Base-by-base conservation (phyloP, 176 grass and related monocot species). In the Musa troglodytarum region DNA sequence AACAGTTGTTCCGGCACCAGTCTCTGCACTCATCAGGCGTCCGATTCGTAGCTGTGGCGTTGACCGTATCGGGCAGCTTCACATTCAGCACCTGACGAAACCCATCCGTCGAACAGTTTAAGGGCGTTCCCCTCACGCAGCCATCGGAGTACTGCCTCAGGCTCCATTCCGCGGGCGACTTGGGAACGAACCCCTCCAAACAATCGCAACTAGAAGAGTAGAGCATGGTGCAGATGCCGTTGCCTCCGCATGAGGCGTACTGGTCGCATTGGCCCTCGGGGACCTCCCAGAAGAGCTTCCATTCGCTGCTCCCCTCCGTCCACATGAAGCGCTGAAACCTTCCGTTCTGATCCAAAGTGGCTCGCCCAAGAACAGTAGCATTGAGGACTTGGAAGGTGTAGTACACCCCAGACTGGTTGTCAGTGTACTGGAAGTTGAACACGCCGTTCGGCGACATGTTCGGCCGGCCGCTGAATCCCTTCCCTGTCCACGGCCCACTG, bases 401-500 rank as follows among this genome's bases (percentile, higher is more conserved):
- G 73, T 76, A 87, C 13, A 76, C 59, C 82, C 77, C 82, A 19
- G 70, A 73, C 66, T 68, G 10, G 68, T 6, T 57, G 14, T 11
- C 29, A 7, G 69, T 74, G 10, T 87, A 74, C 0, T 0, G 23
- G 71, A 90, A 87, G 49, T 11, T 11, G 79, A 90, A 90, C 29
- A 76, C 1, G 34, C 76, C 50, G 22, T 20, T 19, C 0, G 54
- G 73, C 54, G 2, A 54, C 82, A 87, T 82, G 61, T 29, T 34
- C 0, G 85, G 88, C 16, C 81, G 79, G 73, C 85, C 88, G 0
- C 54, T 82, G 59, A 87, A 82, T 20, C 67, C 50, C 10, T 20
- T 50, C 17, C 88, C 88, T 66, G 84, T 90, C 73, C 77, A 90
- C 19, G 88, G 88, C 61, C 85, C 88, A 50, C 79, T 90, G 50